phyloP scores from a whole-genome alignment of 1,284 basidiomycete species.

The Ceratobasidium sp. region DNA sequence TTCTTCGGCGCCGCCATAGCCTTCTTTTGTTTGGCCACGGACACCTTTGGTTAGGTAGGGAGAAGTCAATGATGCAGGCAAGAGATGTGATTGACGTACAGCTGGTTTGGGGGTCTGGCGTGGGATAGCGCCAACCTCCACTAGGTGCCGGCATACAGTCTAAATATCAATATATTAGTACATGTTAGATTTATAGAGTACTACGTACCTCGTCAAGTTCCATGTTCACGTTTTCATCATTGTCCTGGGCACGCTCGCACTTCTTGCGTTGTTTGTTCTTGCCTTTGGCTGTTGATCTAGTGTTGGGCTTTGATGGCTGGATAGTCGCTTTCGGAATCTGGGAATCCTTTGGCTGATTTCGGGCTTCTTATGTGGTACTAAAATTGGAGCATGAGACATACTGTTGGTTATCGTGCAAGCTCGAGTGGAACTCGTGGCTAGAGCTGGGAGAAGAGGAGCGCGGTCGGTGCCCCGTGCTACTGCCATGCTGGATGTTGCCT shows the following conservation, averaged over 20 bases:
- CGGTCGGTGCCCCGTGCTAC: too few species aligned
- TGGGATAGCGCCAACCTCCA: not conserved
- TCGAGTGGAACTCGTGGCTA: too few species aligned
- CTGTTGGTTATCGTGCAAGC: too few species aligned
- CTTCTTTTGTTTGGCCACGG: not conserved
- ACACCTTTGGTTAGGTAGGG: not conserved
- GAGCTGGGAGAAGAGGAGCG: too few species aligned
- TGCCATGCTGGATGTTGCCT: too few species aligned
- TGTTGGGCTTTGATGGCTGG: too few species aligned
- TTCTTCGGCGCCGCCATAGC: not conserved
- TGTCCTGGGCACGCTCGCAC: not conserved
- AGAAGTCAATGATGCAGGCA: not conserved
- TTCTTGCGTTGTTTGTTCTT: too few species aligned
- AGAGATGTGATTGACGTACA: not conserved
- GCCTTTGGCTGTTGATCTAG: too few species aligned
- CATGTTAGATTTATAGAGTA: too few species aligned
- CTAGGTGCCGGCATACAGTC: not conserved
- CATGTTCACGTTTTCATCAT: not conserved
- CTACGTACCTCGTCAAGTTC: not conserved
- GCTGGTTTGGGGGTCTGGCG: not conserved
- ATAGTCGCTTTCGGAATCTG: too few species aligned
- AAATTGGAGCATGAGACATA: too few species aligned
- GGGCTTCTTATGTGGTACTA: not conserved
- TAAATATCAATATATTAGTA: not conserved
- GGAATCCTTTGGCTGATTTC: too few species aligned